These are phyloP conservation scores for Fusarium albidum DNA, from an alignment of 2,329 filamentous ascomycete genomes.

Conservation along the genomic window DNA sequence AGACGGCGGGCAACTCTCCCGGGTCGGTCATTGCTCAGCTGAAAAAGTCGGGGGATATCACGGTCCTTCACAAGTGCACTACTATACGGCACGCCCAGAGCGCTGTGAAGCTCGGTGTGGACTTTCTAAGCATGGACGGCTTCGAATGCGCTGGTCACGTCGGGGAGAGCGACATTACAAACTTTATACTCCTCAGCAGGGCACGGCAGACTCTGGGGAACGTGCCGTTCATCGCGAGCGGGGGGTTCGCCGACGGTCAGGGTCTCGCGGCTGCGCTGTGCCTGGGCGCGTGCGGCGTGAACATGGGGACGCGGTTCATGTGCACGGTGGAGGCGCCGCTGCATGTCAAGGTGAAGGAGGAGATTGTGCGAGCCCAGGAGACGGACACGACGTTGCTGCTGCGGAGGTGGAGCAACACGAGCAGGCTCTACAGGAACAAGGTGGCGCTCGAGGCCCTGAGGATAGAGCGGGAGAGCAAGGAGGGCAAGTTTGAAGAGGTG, in stretches of 20 bases:
- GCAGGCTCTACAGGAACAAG: conserved; percentile 88
- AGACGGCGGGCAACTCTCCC: conserved; percentile 88
- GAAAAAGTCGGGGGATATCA: conserved; percentile 79
- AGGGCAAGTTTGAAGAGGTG: conserved; percentile 89
- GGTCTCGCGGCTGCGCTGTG: conserved; percentile 90
- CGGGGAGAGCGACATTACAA: conserved; percentile 86
- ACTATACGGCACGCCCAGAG: conserved; percentile 92
- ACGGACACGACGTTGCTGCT: conserved; percentile 90
- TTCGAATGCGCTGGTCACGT: conserved; percentile 97
- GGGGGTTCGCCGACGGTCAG: conserved; percentile 94
- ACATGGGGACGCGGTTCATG: conserved; percentile 99
- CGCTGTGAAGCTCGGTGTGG: conserved; percentile 92
- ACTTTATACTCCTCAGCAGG: conserved; percentile 85
- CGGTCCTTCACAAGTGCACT: conserved; percentile 96
- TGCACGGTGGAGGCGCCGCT: conserved; percentile 93
- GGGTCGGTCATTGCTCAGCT: conserved; percentile 90
- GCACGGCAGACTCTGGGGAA: conserved; percentile 85
- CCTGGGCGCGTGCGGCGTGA: conserved; percentile 91
- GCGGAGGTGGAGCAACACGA: conserved; percentile 92
- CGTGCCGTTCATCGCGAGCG: conserved; percentile 93
- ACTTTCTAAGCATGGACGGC: conserved; percentile 96
- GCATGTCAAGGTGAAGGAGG: conserved; percentile 91
- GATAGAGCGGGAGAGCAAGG: conserved; percentile 82
- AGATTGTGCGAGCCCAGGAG: conserved; percentile 88
- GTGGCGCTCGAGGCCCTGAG: conserved; percentile 81